Conservation (phyloP, 345 rosid species). For the Populus davidiana region DNA sequence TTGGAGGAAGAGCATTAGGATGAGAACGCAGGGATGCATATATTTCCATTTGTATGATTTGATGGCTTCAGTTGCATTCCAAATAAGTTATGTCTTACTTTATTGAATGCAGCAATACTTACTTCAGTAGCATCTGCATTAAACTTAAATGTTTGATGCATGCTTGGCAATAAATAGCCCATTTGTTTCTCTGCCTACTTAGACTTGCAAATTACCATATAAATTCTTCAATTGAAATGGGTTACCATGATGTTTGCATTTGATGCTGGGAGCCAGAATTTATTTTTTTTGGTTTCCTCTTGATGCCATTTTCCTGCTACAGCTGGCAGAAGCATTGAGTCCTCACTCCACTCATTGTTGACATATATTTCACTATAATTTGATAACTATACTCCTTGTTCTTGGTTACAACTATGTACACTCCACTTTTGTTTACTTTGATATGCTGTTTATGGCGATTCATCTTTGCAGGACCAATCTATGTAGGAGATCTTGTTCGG, state of each 20-base stretch:
- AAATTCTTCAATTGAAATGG: background rate
- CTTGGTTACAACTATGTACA: background rate
- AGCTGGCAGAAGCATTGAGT: background rate
- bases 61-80: background rate
- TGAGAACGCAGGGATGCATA: background rate
- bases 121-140: background rate
- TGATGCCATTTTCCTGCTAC: background rate
- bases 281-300: background rate
- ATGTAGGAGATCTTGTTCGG: constrained; percentile 52
- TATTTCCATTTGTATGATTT: background rate
- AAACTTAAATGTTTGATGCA: background rate
- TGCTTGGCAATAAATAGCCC: background rate
- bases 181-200: background rate
- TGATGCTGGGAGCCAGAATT: background rate
- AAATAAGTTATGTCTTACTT: background rate
- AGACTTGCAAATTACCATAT: background rate
- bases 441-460: constrained; percentile 18
- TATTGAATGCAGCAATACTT: background rate
- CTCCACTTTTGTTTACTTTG: background rate
- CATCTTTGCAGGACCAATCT: constrained; percentile 48
- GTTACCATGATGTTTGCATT: background rate
- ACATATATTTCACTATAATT: background rate
- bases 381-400: background rate
- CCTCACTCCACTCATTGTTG: background rate
- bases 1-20: background rate